Conservation (phyloP, 2,329 filamentous ascomycete genomes). For the Thelonectria olida region DNA sequence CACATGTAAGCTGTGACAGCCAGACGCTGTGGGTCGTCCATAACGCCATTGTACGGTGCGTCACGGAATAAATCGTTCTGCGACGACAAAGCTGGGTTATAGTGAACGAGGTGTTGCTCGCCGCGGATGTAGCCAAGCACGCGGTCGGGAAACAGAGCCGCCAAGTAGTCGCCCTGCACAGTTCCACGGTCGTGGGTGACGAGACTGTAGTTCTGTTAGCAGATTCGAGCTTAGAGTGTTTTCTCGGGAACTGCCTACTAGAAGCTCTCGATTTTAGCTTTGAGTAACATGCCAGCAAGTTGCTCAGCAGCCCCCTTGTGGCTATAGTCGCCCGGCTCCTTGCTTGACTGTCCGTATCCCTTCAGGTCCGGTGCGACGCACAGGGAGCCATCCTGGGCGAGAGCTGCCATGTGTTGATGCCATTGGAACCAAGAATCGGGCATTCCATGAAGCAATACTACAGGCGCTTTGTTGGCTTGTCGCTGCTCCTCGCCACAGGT, state of each 20-base stretch:
- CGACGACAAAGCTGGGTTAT: not conserved
- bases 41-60: not conserved
- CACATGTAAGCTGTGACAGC: not conserved
- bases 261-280: not conserved
- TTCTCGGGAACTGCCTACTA: not conserved
- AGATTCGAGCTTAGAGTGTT: not conserved
- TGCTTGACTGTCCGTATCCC: not conserved
- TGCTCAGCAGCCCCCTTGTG: not conserved
- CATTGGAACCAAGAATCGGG: not conserved
- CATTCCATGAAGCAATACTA: not conserved
- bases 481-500: not conserved
- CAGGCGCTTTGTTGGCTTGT: not conserved
- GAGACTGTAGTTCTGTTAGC: not conserved
- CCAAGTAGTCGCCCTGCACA: not conserved
- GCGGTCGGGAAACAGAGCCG: not conserved
- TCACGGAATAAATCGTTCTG: not conserved
- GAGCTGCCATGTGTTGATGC: not conserved
- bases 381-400: not conserved
- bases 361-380: not conserved
- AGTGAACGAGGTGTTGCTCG: not conserved
- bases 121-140: not conserved
- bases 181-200: not conserved
- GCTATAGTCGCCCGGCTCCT: not conserved
- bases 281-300: not conserved
- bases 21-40: not conserved